Conservation (phyloP, 768 basidiomycete species). For the Udeniomyces megalosporus region DNA sequence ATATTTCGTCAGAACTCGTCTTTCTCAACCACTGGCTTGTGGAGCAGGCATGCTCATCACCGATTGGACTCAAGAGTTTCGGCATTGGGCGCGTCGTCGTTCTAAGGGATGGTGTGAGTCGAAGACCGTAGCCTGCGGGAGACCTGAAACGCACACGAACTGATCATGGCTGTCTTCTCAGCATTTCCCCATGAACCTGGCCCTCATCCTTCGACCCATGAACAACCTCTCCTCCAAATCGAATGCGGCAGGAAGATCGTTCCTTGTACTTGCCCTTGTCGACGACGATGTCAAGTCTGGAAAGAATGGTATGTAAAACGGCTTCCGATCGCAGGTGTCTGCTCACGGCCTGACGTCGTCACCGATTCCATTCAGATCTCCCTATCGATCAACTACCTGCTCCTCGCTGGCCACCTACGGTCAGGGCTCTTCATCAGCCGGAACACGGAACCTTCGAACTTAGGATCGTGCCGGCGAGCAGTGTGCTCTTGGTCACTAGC, state of each 20-base stretch:
- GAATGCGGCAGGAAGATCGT: slow-evolving; percentile 41
- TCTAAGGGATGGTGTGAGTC: slow-evolving; percentile 58
- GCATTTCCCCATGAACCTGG: slow-evolving; percentile 60
- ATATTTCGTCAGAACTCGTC: slow-evolving; percentile 47
- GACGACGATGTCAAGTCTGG: slow-evolving; percentile 44
- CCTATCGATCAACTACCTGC: slow-evolving; percentile 31
- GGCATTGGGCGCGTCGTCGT: slow-evolving; percentile 63
- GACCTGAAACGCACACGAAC: not conserved
- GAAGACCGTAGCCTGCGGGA: too few species aligned
- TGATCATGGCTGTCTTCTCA: slow-evolving; percentile 27
- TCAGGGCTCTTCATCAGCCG: slow-evolving; percentile 32
- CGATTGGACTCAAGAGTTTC: slow-evolving; percentile 53
- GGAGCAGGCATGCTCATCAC: slow-evolving; percentile 41
- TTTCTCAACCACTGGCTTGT: slow-evolving; percentile 48
- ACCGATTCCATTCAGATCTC: not conserved
- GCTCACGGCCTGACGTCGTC: too few species aligned
- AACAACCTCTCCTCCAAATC: slow-evolving; percentile 35
- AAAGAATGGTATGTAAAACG: slow-evolving; percentile 42
- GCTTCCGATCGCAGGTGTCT: not conserved
- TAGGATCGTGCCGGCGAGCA: slow-evolving; percentile 46
- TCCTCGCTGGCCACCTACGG: slow-evolving; percentile 60
- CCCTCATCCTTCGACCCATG: slow-evolving; percentile 52
- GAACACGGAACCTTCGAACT: slow-evolving; percentile 51
- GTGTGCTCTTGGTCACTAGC: slow-evolving; percentile 59
- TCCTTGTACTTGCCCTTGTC: slow-evolving; percentile 57